Base-by-base conservation (phyloP, 2,329 filamentous ascomycete species). In the Talaromyces sp. region DNA sequence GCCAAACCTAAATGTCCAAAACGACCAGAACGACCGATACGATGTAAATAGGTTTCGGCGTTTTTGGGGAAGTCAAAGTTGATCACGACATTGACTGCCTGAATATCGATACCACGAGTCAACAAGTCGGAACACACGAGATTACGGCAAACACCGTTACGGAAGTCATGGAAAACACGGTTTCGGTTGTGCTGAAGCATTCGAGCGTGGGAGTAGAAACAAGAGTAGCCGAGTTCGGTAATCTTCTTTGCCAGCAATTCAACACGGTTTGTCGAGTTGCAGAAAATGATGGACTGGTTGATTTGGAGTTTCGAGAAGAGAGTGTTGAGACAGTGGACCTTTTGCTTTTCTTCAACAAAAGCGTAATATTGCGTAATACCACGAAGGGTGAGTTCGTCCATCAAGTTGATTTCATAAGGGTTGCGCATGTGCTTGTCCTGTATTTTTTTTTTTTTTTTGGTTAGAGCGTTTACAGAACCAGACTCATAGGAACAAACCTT, bases 1-100 rank as follows among this genome's bases (percentile, higher is more conserved):
- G 96, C 96, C 70, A 99, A 84, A 85, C 95, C 95, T 74, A 98
- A 85, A 81, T 99, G 95, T 70, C 95, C 95, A 76, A 97, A 99
- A 70, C 95, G 92, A 70, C 95, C 95, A 60, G 95, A 99, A 76
- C 95, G 92, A 83, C 95, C 95, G 76, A 99, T 99, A 71, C 95
- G 92, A 81, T 99, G 95, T 65, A 99, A 88, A 76, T 99, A 99
- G 0, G 95, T 99, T 81, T 99, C 95, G 16, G 95, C 96, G 74
- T 99, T 99, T 83, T 99, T 99, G 63, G 95, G 95, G 78, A 99
- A 99, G 75, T 99, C 95, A 74, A 99, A 99, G 83, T 99, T 99
- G 87, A 99, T 99, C 76, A 99, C 95, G 63, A 99, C 95, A 73
- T 99, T 99, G 75, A 99, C 95, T 62, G 95, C 95, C 80, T 99